Conservation (phyloP, 345 rosid species). For the Diplotaxis tenuifolia region DNA sequence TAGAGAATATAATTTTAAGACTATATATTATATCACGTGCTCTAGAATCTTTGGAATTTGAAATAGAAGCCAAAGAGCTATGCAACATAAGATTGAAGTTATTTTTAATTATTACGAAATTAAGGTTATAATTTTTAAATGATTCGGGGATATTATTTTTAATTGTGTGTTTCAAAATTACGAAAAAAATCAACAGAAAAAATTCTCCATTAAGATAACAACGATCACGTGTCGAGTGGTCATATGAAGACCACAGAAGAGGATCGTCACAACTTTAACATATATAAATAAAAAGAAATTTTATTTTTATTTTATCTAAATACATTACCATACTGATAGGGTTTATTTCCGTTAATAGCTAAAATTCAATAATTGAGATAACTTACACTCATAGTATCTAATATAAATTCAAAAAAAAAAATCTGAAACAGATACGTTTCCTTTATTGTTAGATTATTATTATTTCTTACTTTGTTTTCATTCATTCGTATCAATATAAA, state of each 20-base stretch:
- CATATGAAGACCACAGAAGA: not conserved
- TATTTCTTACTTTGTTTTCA: not conserved
- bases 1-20: too few relatives aligned
- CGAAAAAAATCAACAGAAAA: too few relatives aligned
- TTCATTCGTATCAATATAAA: slow-evolving; percentile 9
- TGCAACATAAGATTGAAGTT: too few relatives aligned
- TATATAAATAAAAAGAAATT: not conserved
- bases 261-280: not conserved
- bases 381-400: not conserved
- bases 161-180: too few relatives aligned
- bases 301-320: not conserved
- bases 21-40: too few relatives aligned
- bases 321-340: not conserved
- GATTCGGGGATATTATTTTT: too few relatives aligned
- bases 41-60: too few relatives aligned
- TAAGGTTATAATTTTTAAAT: too few relatives aligned
- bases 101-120: too few relatives aligned
- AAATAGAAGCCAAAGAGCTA: too few relatives aligned
- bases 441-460: not conserved
- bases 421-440: slow-evolving; percentile 5
- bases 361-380: slow-evolving; percentile 4
- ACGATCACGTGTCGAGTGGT: not conserved
- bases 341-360: not conserved
- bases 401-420: not conserved
- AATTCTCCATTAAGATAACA: too few relatives aligned